These are phyloP conservation scores for Penicillium sclerotiorum DNA, from an alignment of 2,329 filamentous ascomycete genomes.

Conservation along the genomic window DNA sequence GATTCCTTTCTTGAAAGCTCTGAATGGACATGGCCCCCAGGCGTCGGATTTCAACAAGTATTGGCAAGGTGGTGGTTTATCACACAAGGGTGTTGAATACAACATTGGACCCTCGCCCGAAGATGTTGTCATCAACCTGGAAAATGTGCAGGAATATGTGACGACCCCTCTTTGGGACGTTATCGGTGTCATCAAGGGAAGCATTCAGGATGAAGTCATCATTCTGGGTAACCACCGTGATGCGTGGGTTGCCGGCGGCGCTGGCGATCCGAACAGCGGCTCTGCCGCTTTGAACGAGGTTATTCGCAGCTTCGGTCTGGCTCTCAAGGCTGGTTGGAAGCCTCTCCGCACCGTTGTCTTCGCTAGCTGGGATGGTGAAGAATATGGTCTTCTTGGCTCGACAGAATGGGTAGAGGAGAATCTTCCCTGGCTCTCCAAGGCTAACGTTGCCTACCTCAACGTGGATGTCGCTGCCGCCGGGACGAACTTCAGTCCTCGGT, in stretches of 20 bases:
- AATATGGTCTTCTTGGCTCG: slow-evolving; percentile 82
- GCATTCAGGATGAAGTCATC: slow-evolving; percentile 79
- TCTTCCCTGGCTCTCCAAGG: slow-evolving; percentile 73
- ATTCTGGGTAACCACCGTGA: slow-evolving; percentile 92
- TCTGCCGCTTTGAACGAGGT: slow-evolving; percentile 79
- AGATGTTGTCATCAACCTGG: slow-evolving; percentile 68
- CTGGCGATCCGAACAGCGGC: slow-evolving; percentile 80
- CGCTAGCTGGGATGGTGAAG: slow-evolving; percentile 80
- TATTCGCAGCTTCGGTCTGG: slow-evolving; percentile 71
- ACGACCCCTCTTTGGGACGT: slow-evolving; percentile 87
- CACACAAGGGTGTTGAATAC: slow-evolving; percentile 80
- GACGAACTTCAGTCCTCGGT: slow-evolving; percentile 63
- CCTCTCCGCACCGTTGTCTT: slow-evolving; percentile 90
- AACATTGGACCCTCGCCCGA: slow-evolving; percentile 82
- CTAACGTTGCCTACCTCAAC: slow-evolving; percentile 82
- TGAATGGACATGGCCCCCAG: slow-evolving; percentile 85
- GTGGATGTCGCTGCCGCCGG: slow-evolving; percentile 75
- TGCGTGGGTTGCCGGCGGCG: slow-evolving; percentile 85
- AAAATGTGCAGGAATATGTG: slow-evolving; percentile 79
- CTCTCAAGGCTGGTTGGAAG: slow-evolving; percentile 74
- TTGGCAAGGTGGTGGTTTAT: slow-evolving; percentile 74
- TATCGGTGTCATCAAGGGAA: slow-evolving; percentile 89
- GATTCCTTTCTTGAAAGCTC: slow-evolving; percentile 80
- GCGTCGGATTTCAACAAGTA: slow-evolving; percentile 71
- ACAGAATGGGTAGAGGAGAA: slow-evolving; percentile 95